Evolutionary conservation across 1,284 basidiomycete genomes (phyloP), one percentile per base, ranked within the genome.

Genomic region (Leccinum angustisporum): DNA sequence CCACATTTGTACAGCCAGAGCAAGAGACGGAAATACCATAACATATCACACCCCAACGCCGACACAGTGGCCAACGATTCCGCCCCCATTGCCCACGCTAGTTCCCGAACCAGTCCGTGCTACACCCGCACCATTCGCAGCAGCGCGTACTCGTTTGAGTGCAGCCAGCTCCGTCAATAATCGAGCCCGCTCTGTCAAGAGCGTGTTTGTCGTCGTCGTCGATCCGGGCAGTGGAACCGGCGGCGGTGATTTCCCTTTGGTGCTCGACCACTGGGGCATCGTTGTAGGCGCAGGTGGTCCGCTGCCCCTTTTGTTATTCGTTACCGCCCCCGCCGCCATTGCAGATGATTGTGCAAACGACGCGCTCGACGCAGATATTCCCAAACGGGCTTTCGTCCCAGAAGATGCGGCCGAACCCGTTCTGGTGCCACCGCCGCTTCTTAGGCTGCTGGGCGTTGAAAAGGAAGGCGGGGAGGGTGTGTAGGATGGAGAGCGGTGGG

Each of bases 101-200:
- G 21, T 6, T 14, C 46, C 38, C 2, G 18, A 27, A 18, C 13
- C 60, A 9, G 40, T 7, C 33, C 36, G 52, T 5, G 18, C 36
- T 13, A 27, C 33, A 18, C 53, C 31, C 1, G 52, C 50, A n/a
- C 56, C 56, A 14, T 64, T 70, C 52, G 60, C 52, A 10, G 61
- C 58, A 13, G 62, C 60, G n/a, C 64, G 67, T 5, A 54, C 64
- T 7, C 66, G 63, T 46, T 72, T 73, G 10, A 75, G 62, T 7
- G 70, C 69, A 0, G 74, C 71, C 54, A 75, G 51, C 58, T 73
- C 71, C 0, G 73, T 72, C 55, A 75, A 58, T 13, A 73, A 58
- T 33, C 69, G 59, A 1, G 71, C 73, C 1, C 71, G 69, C 34
- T 75, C 71, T 0, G 65, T 75, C 14, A 75, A 21, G 13, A 75